phyloP scores from a whole-genome alignment of 192 early-diverging fungal genomes.

The Umbelopsis isabellina region DNA sequence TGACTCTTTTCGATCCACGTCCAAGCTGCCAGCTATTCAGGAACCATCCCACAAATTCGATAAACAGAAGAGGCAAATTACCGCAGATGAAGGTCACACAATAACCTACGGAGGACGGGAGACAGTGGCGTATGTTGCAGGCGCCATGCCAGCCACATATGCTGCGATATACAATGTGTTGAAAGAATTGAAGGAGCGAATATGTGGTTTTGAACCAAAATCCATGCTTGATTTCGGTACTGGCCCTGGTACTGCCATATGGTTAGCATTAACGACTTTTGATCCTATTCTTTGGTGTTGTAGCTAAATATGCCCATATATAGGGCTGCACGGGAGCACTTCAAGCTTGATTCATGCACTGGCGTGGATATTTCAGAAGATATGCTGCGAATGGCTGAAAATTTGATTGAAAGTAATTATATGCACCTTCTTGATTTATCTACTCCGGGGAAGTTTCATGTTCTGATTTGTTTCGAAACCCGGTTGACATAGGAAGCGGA shows the following conservation, averaged over 20 bases:
- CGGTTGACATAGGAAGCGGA: not conserved
- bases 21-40: conserved; percentile 33
- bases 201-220: conserved; percentile 63
- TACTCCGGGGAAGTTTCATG: not conserved
- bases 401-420: conserved; percentile 42
- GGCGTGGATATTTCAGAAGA: conserved; percentile 79
- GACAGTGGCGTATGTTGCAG: conserved; percentile 71
- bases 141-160: conserved; percentile 63
- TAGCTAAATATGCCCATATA: not conserved
- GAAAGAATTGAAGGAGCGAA: conserved; percentile 59
- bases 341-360: conserved; percentile 50
- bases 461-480: not conserved
- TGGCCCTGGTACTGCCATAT: conserved; percentile 83
- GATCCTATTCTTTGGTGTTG: not conserved
- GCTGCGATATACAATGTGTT: conserved; percentile 73
- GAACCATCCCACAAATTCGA: not conserved
- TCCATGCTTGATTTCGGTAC: conserved; percentile 79
- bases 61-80: not conserved
- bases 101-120: conserved; percentile 75
- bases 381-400: conserved; percentile 75
- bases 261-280: conserved; percentile 40
- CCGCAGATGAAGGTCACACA: conserved; percentile 54
- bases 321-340: conserved; percentile 69
- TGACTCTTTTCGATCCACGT: conserved; percentile 55
- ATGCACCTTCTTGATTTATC: not conserved